Evolutionary conservation across 1,139 yeast species (phyloP).

Genomic region (Geotrichum bryndzae): DNA sequence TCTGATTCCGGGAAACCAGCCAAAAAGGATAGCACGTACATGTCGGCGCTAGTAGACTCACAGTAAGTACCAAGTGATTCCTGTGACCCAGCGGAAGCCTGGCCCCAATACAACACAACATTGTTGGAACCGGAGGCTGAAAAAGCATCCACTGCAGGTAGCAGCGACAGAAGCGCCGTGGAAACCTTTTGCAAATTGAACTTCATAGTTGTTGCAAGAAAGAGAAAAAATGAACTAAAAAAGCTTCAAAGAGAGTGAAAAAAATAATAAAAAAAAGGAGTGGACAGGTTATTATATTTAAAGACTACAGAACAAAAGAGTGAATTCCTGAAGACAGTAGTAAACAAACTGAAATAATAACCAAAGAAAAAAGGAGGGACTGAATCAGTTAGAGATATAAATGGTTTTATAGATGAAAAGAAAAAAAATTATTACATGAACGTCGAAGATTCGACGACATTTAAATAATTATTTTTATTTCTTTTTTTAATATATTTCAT

Average conservation of each 20-base stretch:
- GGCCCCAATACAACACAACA: conserved; percentile 86
- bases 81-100: conserved; percentile 63
- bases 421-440: background rate
- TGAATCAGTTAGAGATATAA: background rate
- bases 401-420: background rate
- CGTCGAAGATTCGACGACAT: background rate
- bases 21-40: conserved; percentile 66
- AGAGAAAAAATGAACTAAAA: background rate
- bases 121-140: conserved; percentile 15
- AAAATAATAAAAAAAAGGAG: background rate
- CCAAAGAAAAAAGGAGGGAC: background rate
- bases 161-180: background rate
- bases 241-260: background rate
- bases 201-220: background rate
- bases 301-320: background rate
- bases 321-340: background rate
- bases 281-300: background rate
- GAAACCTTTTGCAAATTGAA: background rate
- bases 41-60: conserved; percentile 61
- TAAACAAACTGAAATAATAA: no score
- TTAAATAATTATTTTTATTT: background rate
- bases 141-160: conserved; percentile 1
- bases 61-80: conserved; percentile 62
- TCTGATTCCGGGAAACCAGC: conserved; percentile 47
- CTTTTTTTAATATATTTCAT: background rate